Base-by-base conservation (phyloP, 2,329 filamentous ascomycete species). In the Beauveria brongniartii region DNA sequence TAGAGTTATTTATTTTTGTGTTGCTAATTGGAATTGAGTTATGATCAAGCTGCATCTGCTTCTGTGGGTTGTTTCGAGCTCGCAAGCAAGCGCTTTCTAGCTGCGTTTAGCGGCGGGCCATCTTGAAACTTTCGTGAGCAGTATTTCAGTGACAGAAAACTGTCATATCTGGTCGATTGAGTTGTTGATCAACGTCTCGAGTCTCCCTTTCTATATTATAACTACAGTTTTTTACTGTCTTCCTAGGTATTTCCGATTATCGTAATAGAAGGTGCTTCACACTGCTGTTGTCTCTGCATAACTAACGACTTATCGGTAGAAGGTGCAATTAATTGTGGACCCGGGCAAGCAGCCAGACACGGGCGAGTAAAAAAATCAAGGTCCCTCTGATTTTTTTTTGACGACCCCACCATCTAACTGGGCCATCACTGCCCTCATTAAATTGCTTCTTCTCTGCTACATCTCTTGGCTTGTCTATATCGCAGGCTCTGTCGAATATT, bases 311-410 rank as follows among this genome's bases (percentile, higher is more conserved):
- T 60, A 60, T 60, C 57, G 50, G 54, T 60, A 34, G 16, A 53
- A 54, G 57, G 50, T 52, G 48, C 50, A 60, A 20, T 46, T 37
- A 41, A 46, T 28, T 46, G 50, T 53, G 57, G 48, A 12, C 9
- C 48, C 28, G 5, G 41, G 28, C 24, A 41, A 63, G 44, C 44
- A 34, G 43, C 30, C 44, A 26, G 30, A 48, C 43, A 40, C 9
- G 22, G 10, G 14, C 46, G 37, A 43, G 26, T 53, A 43, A 56
- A 43, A 59, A 59, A 51, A 55, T 55, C 4, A 41, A 54, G 30
- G 61, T 22, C 55, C 44, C 16, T 65, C 47, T 63, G 66, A 65
- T 63, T 64, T 66, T 67, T 65, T 66, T 65, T 55, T 28, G 63
- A 53, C 30, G 59, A 55, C 46, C 53, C 51, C 53, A 64, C 54